Percentiles rank a stretch among this genome's conserved stretches.
phyloP scores from a whole-genome alignment of 2,329 filamentous ascomycete genomes.

The Neonectria punicea region DNA sequence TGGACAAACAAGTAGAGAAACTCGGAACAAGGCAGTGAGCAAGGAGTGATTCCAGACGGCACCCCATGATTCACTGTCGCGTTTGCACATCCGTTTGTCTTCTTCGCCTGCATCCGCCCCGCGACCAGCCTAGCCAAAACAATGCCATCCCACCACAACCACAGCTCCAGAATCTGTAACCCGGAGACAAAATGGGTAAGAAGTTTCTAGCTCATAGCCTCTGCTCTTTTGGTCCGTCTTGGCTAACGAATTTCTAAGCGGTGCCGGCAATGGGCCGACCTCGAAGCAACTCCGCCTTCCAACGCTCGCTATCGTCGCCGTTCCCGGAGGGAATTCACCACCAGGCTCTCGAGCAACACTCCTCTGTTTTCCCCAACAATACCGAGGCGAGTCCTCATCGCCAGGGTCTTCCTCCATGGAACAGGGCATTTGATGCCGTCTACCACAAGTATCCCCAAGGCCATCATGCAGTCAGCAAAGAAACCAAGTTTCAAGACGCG shows the following conservation, averaged over 20 bases:
- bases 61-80: neutral
- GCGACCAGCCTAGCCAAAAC: neutral
- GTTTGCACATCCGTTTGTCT: neutral
- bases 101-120: neutral
- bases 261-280: neutral
- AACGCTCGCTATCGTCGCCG: constrained; percentile 1
- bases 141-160: neutral
- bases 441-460: constrained; percentile 40
- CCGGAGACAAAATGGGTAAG: neutral
- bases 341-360: neutral
- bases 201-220: neutral
- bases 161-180: neutral
- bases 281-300: constrained; percentile 2
- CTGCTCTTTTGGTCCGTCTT: neutral
- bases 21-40: no score
- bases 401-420: constrained; percentile 46
- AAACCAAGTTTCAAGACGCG: constrained; percentile 29
- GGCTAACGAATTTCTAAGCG: neutral
- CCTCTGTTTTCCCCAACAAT: neutral
- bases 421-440: constrained; percentile 51
- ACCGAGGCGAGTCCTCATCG: constrained; percentile 13
- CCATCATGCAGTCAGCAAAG: neutral
- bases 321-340: neutral
- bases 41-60: neutral
- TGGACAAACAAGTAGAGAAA: neutral